These are phyloP conservation scores for Astrephomene gubernaculifera DNA, from an alignment of 139 green algal species.

Conservation along the genomic window DNA sequence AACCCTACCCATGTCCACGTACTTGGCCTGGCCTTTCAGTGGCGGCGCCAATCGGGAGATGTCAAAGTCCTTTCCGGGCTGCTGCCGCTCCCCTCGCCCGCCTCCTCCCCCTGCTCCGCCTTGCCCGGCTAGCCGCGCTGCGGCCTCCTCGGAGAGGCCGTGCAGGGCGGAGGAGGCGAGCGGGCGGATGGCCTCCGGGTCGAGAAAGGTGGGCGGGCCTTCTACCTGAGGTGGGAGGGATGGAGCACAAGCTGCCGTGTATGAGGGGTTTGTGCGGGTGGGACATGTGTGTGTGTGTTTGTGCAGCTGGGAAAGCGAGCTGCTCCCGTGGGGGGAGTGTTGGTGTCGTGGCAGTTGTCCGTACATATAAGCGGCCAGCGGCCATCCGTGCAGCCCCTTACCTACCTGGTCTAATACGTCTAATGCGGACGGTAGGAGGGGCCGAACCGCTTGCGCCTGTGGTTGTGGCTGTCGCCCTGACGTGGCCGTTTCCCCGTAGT, in stretches of 20 bases:
- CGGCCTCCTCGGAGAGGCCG: constrained; percentile 33
- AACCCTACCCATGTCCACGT: too few species aligned
- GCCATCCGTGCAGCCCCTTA: too few species aligned
- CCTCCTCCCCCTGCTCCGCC: neutral
- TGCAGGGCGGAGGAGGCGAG: constrained; percentile 38
- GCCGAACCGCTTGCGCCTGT: neutral
- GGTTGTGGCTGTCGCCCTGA: neutral
- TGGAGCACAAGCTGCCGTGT: too few species aligned
- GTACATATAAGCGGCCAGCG: too few species aligned
- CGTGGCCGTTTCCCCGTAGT: constrained; percentile 35
- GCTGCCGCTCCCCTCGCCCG: neutral
- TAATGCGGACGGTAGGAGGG: constrained; percentile 14
- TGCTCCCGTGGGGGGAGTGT: too few species aligned
- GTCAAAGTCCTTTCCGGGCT: constrained; percentile 63
- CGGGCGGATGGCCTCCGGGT: constrained; percentile 71
- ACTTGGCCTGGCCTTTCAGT: constrained; percentile 64
- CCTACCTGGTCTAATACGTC: constrained; percentile 54
- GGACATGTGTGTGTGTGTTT: too few species aligned
- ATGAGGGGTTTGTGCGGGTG: too few species aligned
- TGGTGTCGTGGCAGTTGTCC: too few species aligned
- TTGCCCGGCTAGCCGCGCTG: neutral
- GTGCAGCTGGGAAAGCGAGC: too few species aligned
- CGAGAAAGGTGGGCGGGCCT: constrained; percentile 64
- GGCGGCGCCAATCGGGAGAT: constrained; percentile 70
- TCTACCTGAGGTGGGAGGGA: constrained; percentile 37